Base-by-base conservation (phyloP, 1,139 yeast species). In the Taphrina pruni region DNA sequence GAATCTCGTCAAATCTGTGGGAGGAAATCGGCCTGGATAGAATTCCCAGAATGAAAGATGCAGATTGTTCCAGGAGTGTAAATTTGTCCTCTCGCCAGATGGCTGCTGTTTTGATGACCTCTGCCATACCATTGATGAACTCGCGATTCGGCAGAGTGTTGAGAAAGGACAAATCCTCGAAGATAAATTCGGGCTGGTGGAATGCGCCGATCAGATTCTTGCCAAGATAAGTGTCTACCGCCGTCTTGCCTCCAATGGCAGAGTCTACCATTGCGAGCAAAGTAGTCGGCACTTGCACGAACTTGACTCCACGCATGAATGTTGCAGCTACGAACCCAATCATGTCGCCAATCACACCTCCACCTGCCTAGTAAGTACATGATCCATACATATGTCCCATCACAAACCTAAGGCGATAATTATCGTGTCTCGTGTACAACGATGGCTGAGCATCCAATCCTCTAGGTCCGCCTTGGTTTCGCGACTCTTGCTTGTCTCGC, bases 311-410 rank as follows among this genome's bases (percentile, higher is more conserved):
- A 78, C 99, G 86, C 99, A 95, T 95, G 78, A 94, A 95, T 5
- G 99, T 94, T 39, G 99, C 96, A 21, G 99, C 99, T 64, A 94
- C 98, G 78, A 88, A 95, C 5, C 99, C 99, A 75, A 94, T 90
- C 99, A 95, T 94, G 77, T 95, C 99, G 70, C 99, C 99, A 79
- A 95, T 93, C 67, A 95, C 96, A 74, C 99, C 99, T 73, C 99
- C 99, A 6, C 71, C 69, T 56, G 14, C n/a, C 48, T 8, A 20
- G 36, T 56, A 11, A 56, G 60, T 26, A 56, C 17, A 20, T 21
- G 20, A 1, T 12, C 6, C 2, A 2, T 20, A 2, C n/a, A 20
- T 1, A 8, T 32, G 17, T 41, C 1, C 17, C n/a, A 38, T 39
- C 43, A 39, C 60, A 8, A 14, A 71, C 99, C 99, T 71, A 95